These are phyloP conservation scores for Botrytis galanthina DNA, from an alignment of 2,329 filamentous ascomycete genomes.

Conservation along the genomic window DNA sequence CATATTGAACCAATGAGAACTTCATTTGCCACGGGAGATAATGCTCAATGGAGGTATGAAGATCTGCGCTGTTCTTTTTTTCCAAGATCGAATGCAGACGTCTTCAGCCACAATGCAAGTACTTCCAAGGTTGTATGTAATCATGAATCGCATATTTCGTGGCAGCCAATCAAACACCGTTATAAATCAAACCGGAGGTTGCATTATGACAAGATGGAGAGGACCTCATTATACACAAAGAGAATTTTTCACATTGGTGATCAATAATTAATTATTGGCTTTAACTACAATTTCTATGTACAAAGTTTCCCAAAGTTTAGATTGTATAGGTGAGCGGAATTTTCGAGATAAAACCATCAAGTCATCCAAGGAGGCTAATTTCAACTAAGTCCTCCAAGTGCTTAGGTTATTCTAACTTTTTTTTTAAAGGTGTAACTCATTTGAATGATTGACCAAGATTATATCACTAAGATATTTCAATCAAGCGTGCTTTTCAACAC, in stretches of 20 bases:
- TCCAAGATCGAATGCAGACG: neutral
- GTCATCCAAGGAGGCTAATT: neutral
- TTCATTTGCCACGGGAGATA: too few species aligned
- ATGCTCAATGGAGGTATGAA: neutral
- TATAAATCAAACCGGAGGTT: neutral
- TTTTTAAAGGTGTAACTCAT: neutral
- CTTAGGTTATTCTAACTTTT: neutral
- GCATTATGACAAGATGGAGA: neutral
- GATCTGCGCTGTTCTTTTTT: neutral
- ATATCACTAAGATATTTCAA: neutral
- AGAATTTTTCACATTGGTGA: neutral
- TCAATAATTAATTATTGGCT: neutral
- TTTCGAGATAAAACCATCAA: neutral
- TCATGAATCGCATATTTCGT: neutral
- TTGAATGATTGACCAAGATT: neutral
- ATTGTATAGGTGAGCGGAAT: neutral
- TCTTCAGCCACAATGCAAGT: neutral
- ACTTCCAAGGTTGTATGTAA: neutral
- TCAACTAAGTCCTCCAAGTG: neutral
- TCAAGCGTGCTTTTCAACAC: neutral
- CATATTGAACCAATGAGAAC: neutral
- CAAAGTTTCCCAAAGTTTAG: neutral
- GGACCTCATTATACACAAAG: too few species aligned
- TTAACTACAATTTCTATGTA: neutral
- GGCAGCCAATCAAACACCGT: neutral